Evolutionary conservation across 208 protist genomes (phyloP), one percentile per base, ranked within the genome.

Genomic region (Trypanosoma brucei): DNA sequence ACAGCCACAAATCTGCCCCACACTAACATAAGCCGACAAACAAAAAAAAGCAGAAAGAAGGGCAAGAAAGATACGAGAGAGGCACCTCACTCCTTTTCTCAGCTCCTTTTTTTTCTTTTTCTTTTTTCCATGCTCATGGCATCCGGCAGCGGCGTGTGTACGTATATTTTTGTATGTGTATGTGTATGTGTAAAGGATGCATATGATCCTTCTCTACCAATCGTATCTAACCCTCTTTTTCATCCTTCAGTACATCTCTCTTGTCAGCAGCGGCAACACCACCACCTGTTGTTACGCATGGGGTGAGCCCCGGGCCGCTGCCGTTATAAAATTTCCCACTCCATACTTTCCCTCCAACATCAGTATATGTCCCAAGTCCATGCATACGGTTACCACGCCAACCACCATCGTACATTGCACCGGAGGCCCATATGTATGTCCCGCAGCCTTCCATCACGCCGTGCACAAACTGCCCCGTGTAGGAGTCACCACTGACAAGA

Each of bases 321-420:
- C 88, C 88, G 53, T 87, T 89, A 70, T 87, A 92, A 75, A 83
- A 96, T 65, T 70, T 75, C 3, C 90, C 90, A 39, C 75, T 73
- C 79, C 83, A 96, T 36, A 86, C 70, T 13, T 89, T 79, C 2
- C 87, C 87, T 54, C 79, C 54, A 6, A 58, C 78, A 60, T 94
- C 86, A 0, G 76, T 91, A 62, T 87, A 96, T n/a, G 88, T 68
- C 33, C 92, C 92, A 33, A 83, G 70, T 13, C 90, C 90, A 65
- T 97, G 88, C 79, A 94, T 96, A 48, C 81, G 76, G 64, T 93
- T 91, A 2, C 59, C 62, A 1, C 76, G 60, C 92, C 92, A 97
- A 44, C 72, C 50, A 3, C 92, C 92, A 4, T 77, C 66, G 72
- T 96, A 97, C 35, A 65, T 50, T 8, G 79, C 60, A 3, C 90